These are phyloP conservation scores for Eucalyptus regnans DNA, from an alignment of 345 rosid species.

Conservation along the genomic window DNA sequence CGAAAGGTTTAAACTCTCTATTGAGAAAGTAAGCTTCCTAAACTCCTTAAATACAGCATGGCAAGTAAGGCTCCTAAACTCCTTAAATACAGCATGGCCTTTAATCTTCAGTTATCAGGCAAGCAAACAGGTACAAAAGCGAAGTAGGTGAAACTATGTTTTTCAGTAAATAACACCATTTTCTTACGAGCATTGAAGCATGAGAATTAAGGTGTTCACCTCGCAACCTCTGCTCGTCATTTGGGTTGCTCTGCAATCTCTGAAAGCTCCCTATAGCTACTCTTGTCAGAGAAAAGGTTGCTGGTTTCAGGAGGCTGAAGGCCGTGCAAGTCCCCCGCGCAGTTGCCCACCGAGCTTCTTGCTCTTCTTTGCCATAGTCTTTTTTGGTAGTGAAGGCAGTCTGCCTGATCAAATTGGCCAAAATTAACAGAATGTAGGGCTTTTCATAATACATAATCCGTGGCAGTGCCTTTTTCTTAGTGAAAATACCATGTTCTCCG, in stretches of 20 bases:
- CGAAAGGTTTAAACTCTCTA: not conserved
- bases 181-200: not conserved
- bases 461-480: not conserved
- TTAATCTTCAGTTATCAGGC: not conserved
- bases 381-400: no score
- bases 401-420: not conserved
- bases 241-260: not conserved
- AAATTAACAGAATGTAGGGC: not conserved
- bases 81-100: not conserved
- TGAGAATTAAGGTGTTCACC: not conserved
- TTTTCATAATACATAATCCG: not conserved
- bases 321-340: not conserved
- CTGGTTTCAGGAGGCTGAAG: not conserved
- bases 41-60: not conserved
- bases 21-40: not conserved
- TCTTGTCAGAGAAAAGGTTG: not conserved
- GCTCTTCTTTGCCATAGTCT: no score
- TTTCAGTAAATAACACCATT: not conserved
- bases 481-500: conserved; percentile 59
- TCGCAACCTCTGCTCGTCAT: not conserved
- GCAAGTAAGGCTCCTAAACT: no score
- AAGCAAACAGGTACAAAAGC: not conserved
- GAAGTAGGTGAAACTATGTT: not conserved
- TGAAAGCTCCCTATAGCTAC: not conserved
- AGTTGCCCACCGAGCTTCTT: conserved; percentile 16